Evolutionary conservation across 2,329 filamentous ascomycete species (phyloP).

Genomic region (Allantophomopsis cytisporea): DNA sequence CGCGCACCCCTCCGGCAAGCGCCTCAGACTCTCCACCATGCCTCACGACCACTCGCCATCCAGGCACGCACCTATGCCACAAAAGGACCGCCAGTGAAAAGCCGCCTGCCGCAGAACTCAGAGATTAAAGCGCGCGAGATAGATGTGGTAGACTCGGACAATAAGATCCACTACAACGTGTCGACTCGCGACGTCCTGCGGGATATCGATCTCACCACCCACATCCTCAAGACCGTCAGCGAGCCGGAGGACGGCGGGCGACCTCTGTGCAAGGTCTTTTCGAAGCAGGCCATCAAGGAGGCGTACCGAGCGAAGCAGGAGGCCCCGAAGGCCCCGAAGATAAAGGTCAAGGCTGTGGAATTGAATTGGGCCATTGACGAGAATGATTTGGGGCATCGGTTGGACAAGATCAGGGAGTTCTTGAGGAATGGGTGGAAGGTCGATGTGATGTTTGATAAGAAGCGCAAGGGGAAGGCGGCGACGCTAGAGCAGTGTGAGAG

Average conservation of each 20-base stretch:
- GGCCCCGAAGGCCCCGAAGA: slow-evolving; percentile 23
- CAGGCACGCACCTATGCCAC: slow-evolving; percentile 5
- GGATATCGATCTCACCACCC: slow-evolving; percentile 30
- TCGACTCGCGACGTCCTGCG: slow-evolving; percentile 23
- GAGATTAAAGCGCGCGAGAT: slow-evolving; percentile 30
- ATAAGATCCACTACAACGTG: slow-evolving; percentile 18
- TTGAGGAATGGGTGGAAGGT: slow-evolving; percentile 63
- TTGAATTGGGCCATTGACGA: slow-evolving; percentile 75
- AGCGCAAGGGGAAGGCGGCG: slow-evolving; percentile 46
- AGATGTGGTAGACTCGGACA: slow-evolving; percentile 24
- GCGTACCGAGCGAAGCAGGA: slow-evolving; percentile 27
- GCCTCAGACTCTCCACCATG: slow-evolving; percentile 2
- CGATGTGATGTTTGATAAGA: slow-evolving; percentile 57
- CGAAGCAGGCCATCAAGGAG: slow-evolving; percentile 36
- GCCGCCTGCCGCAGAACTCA: slow-evolving; percentile 27
- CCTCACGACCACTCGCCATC: not conserved
- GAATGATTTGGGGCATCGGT: slow-evolving; percentile 61
- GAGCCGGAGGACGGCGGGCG: slow-evolving; percentile 13
- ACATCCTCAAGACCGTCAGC: slow-evolving; percentile 35
- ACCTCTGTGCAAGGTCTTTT: slow-evolving; percentile 60
- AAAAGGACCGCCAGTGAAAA: slow-evolving; percentile 6
- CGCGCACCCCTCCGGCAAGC: slow-evolving; percentile 9
- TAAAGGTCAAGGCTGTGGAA: slow-evolving; percentile 63
- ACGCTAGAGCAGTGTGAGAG: slow-evolving; percentile 44
- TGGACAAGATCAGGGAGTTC: slow-evolving; percentile 56